Evolutionary conservation across 2,329 filamentous ascomycete genomes (phyloP), one percentile per base, ranked within the genome.

Genomic region (Laburnicola sp.): DNA sequence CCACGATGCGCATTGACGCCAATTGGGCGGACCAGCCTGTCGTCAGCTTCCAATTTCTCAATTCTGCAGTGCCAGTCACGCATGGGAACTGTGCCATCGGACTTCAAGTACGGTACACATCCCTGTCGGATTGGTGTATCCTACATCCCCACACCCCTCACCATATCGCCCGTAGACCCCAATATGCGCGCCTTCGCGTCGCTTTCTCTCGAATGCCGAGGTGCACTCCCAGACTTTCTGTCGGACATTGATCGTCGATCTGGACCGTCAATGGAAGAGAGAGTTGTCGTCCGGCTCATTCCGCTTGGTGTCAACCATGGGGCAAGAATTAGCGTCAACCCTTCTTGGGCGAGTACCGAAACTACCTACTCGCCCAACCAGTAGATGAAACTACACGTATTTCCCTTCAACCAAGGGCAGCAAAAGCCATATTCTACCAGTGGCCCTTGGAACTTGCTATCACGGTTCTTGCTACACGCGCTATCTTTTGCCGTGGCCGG

Each of bases 121-220:
- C 16, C 16, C 16, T 16, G 16, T 16, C 16, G 16, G 16, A 16
- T 16, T 16, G 16, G 16, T 16, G 16, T 16, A 16, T 26, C n/a
- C 22, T 30, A 30, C 30, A 34, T 30, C 38, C 38, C 38, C 25
- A 41, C 38, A 30, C 11, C 25, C 25, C 38, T 37, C 16, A 10
- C 35, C 21, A 23, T 10, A 41, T 43, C 21, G 32, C 30, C 40
- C 41, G 21, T 35, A 35, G 16, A 44, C 25, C 26, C 34, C 34
- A 37, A 23, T 38, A 45, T 37, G 43, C 42, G 42, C 25, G 36
- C 42, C 42, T 45, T 45, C 42, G 42, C 23, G 23, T 36, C 41
- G 30, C 31, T 10, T 44, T 16, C 31, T 26, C 9, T 45, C 42
- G 27, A 45, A 22, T 45, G 43, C 32, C 43, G 32, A 36, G 11